Conservation (phyloP, 2,329 filamentous ascomycete species). For the Claviceps monticola region DNA sequence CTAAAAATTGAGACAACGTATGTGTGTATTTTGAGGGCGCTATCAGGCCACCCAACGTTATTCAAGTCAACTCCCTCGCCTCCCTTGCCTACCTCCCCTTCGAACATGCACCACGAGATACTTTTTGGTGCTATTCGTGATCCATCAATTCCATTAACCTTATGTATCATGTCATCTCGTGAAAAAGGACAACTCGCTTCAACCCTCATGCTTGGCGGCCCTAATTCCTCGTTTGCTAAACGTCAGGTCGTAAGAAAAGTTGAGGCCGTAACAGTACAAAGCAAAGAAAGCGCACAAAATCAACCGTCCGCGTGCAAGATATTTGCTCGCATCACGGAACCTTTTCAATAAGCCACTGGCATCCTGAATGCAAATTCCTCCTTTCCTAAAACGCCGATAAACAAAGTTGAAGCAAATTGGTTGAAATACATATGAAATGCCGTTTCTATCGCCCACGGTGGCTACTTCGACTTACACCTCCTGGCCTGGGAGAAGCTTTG, state of each 20-base stretch:
- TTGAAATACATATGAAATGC: background rate
- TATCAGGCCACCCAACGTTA: too few species aligned
- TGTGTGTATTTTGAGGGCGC: too few species aligned
- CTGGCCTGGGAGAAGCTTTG: background rate
- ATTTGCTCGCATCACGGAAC: background rate
- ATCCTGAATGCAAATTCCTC: background rate
- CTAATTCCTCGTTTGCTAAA: too few species aligned
- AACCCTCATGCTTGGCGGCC: too few species aligned
- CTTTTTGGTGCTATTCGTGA: too few species aligned
- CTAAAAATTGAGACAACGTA: too few species aligned
- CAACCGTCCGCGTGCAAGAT: background rate
- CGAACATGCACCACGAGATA: too few species aligned
- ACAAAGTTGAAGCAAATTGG: background rate
- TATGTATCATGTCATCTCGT: too few species aligned
- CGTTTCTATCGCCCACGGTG: background rate
- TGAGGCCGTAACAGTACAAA: constrained; percentile 5
- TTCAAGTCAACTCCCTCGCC: too few species aligned
- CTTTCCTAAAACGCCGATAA: constrained; percentile 3
- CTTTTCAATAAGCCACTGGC: background rate
- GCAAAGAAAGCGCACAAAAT: background rate
- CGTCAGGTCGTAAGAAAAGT: constrained; percentile 8
- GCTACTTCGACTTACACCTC: background rate
- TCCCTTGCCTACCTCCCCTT: too few species aligned
- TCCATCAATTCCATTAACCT: too few species aligned
- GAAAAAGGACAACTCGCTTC: too few species aligned